Evolutionary conservation across 768 basidiomycete genomes (phyloP).

Genomic region (Suillus cothurnatus): DNA sequence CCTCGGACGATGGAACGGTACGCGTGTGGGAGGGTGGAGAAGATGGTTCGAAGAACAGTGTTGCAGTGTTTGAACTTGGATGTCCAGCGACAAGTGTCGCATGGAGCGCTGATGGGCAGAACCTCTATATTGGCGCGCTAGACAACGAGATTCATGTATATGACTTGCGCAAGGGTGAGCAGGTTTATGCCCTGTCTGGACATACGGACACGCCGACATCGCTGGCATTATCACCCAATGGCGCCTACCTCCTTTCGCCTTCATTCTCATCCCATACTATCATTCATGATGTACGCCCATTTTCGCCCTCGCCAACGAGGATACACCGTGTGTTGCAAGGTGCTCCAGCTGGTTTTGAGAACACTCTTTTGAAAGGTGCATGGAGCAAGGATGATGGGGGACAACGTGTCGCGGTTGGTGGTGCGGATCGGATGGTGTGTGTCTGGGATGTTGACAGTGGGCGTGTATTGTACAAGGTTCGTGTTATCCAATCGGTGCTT

Average conservation of each 20-base stretch:
- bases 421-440: conserved; percentile 84
- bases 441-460: conserved; percentile 87
- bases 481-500: conserved; percentile 13
- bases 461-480: conserved; percentile 77
- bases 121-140: conserved; percentile 87
- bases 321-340: conserved; percentile 80
- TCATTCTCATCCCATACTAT: conserved; percentile 88
- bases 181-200: conserved; percentile 79
- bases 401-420: conserved; percentile 81
- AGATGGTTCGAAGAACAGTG: conserved; percentile 68
- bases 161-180: conserved; percentile 83
- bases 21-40: conserved; percentile 90
- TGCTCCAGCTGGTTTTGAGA: conserved; percentile 94
- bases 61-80: conserved; percentile 81
- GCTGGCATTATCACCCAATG: conserved; percentile 88
- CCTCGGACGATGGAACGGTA: conserved; percentile 90
- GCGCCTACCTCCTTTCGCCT: conserved; percentile 85
- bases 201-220: conserved; percentile 95
- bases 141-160: conserved; percentile 97
- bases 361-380: conserved; percentile 75
- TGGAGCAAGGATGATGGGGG: conserved; percentile 92
- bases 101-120: conserved; percentile 90
- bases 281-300: conserved; percentile 93
- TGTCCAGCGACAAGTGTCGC: conserved; percentile 92
- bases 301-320: conserved; percentile 81